Evolutionary conservation across 2,329 filamentous ascomycete species (phyloP).

Genomic region (Sarocladiaceae sp.): DNA sequence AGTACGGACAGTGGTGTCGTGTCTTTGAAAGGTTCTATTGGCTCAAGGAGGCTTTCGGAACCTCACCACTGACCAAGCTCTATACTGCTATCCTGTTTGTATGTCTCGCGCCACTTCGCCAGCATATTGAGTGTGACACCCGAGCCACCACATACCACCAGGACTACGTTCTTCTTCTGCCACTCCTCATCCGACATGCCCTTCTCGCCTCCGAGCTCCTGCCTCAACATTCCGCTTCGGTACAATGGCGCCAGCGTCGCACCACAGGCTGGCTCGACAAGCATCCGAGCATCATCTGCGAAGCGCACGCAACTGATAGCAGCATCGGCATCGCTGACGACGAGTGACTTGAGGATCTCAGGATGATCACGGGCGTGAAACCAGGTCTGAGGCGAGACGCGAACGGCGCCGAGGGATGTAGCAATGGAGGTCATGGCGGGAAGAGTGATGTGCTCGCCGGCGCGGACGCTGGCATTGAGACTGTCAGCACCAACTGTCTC

Average conservation of each 20-base stretch:
- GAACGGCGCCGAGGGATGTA: constrained; percentile 66
- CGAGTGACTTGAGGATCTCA: constrained; percentile 28
- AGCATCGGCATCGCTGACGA: constrained; percentile 58
- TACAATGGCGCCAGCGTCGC: constrained; percentile 71
- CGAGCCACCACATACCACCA: constrained; percentile 80
- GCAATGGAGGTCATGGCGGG: constrained; percentile 72
- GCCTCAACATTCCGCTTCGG: constrained; percentile 54
- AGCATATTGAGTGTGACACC: constrained; percentile 61
- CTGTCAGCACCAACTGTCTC: constrained; percentile 74
- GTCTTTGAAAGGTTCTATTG: no score
- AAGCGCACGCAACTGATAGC: constrained; percentile 72
- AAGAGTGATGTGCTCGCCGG: constrained; percentile 56
- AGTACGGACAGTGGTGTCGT: no score
- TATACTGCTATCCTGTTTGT: constrained; percentile 27
- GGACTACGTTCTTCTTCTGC: constrained; percentile 67
- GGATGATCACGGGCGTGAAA: constrained; percentile 50
- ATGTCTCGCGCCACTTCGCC: constrained; percentile 50
- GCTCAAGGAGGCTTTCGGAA: not conserved
- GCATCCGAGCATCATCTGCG: constrained; percentile 73
- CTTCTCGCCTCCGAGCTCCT: constrained; percentile 43
- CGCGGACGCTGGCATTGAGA: constrained; percentile 57
- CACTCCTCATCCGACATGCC: constrained; percentile 51
- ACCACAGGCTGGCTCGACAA: constrained; percentile 84
- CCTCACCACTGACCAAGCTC: constrained; percentile 4
- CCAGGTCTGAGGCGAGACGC: constrained; percentile 66